Evolutionary conservation across 345 rosid species (phyloP), one percentile per base, ranked within the genome.

Genomic region (Alliaria petiolata): DNA sequence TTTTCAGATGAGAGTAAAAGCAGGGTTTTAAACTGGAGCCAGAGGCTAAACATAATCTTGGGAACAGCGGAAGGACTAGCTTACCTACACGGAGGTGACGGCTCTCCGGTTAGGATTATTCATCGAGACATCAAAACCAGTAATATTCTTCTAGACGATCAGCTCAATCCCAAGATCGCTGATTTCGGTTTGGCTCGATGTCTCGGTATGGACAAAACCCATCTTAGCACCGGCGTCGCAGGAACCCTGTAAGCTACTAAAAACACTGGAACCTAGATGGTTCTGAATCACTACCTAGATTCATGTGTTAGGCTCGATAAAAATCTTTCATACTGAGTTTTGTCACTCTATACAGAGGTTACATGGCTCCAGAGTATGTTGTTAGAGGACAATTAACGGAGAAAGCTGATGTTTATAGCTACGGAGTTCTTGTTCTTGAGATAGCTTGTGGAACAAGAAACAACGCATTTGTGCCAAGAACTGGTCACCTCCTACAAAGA

Each of bases 51-150:
- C 54, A 83, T 85, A 13, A 78, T 85, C 51, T 10, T 50, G 0
- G 85, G 84, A 67, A 79, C 85, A 62, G 89, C 89, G 0, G 78
- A 82, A 61, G 89, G 87, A 14, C 67, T 83, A 22, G 79, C 81
- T 63, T 83, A 82, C 49, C 70, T 82, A 30, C 89, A 82, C 55
- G 47, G 66, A 14, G 39, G 71, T 20, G 49, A 74, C 14, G 73
- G 66, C 28, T 74, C 73, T 3, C 49, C 56, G 0, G 68, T 74
- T 1, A 42, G 62, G 55, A 83, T 83, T 12, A 79, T 85, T 60
- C 87, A 85, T 64, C 71, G 84, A 14, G 90, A 85, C 75, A 85
- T 85, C 44, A 83, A 85, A 81, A 79, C 86, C 0, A 80, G 86
- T 44, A 83, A 82, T 55, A 68, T 83, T 58, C 76, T 85, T 30